Conservation (phyloP, 1,139 yeast species). For the Geotrichum phurueaensis region DNA sequence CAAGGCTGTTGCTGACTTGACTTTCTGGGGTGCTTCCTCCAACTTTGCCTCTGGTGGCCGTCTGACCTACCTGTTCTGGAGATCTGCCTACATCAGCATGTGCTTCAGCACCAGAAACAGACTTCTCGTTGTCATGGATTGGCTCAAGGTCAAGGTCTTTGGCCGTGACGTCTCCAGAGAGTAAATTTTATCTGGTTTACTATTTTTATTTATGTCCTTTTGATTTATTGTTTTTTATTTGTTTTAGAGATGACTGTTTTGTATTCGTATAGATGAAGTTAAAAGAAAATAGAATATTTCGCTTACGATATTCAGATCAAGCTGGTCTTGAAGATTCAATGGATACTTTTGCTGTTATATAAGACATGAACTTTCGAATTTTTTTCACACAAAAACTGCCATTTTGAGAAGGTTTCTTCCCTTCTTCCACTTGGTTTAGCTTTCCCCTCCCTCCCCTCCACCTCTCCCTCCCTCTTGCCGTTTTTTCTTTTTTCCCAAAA, state of each 20-base stretch:
- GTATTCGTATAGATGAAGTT: constrained; percentile 28
- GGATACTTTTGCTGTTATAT: no score
- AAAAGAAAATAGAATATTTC: no score
- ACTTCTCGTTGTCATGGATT: constrained; percentile 75
- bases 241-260: neutral
- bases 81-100: constrained; percentile 89
- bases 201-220: neutral
- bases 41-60: constrained; percentile 81
- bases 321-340: no score
- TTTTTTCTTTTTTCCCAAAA: no score
- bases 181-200: constrained; percentile 37
- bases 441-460: no score
- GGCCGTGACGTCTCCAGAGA: constrained; percentile 69
- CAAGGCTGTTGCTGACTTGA: constrained; percentile 87
- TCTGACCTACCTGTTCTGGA: constrained; percentile 87
- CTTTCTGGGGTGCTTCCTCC: constrained; percentile 67
- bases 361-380: no score
- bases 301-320: neutral
- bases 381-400: no score
- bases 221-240: neutral
- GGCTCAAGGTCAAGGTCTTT: constrained; percentile 79
- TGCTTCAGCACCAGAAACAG: constrained; percentile 85
- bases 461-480: no score
- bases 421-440: no score
- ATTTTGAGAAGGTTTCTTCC: no score